These are phyloP conservation scores for Penicillium sp. DNA, from an alignment of 2,329 filamentous ascomycete genomes.

Conservation along the genomic window DNA sequence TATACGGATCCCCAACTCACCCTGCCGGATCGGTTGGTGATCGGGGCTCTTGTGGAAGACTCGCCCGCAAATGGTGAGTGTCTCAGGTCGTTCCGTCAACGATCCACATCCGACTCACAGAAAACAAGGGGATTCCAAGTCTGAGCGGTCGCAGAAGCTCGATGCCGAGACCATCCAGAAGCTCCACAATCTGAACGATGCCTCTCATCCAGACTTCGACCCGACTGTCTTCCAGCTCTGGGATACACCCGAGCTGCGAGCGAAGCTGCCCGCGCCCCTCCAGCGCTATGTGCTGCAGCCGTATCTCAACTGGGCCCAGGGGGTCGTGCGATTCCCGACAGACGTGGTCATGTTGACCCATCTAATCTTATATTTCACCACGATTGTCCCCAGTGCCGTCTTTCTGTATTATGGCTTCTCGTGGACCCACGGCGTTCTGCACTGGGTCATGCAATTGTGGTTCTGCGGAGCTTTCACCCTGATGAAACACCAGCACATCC, in stretches of 20 bases:
- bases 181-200: constrained; percentile 52
- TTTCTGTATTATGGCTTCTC: constrained; percentile 65
- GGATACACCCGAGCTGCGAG: constrained; percentile 49
- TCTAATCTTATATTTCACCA: constrained; percentile 67
- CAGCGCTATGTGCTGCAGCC: constrained; percentile 56
- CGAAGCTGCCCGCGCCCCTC: constrained; percentile 36
- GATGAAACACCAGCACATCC: constrained; percentile 83
- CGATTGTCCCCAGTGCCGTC: constrained; percentile 66
- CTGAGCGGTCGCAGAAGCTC: constrained; percentile 9
- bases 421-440: constrained; percentile 64
- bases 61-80: constrained; percentile 15
- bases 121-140: constrained; percentile 9
- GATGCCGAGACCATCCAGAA: constrained; percentile 38
- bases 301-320: constrained; percentile 57
- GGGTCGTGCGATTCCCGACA: constrained; percentile 61
- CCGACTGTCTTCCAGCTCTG: constrained; percentile 55
- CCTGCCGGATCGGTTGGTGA: constrained; percentile 39
- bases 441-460: constrained; percentile 63
- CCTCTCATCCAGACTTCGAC: constrained; percentile 49
- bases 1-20: constrained; percentile 37
- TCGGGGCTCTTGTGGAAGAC: constrained; percentile 39
- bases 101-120: background rate
- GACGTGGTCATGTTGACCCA: constrained; percentile 79
- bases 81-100: background rate
- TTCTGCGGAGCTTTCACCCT: constrained; percentile 74